phyloP scores from a whole-genome alignment of 2,329 filamentous ascomycete species.

The Tolypocladium cylindrosporum region DNA sequence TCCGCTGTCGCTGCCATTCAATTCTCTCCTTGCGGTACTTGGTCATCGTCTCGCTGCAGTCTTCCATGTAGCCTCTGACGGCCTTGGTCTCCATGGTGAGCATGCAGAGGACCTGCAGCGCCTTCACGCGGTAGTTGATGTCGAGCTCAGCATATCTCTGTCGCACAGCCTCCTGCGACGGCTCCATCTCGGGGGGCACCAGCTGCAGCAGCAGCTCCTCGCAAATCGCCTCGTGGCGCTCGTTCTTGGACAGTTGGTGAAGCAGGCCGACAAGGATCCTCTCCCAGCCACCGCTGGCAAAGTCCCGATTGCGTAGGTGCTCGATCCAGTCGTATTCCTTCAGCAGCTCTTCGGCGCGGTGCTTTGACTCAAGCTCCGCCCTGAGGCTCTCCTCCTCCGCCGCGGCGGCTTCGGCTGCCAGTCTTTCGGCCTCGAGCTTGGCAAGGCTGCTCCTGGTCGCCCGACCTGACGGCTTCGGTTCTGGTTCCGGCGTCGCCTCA shows the following conservation, averaged over 20 bases:
- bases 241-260: conserved; percentile 71
- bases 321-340: conserved; percentile 75
- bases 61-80: conserved; percentile 80
- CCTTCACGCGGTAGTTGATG: conserved; percentile 71
- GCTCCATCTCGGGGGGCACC: conserved; percentile 67
- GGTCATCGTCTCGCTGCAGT: conserved; percentile 91
- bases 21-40: conserved; percentile 92
- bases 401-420: conserved; percentile 50
- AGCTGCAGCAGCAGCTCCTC: conserved; percentile 72
- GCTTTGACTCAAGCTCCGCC: conserved; percentile 40
- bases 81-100: conserved; percentile 79
- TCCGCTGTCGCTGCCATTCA: conserved; percentile 73
- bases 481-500: conserved; percentile 58
- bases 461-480: conserved; percentile 55
- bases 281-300: conserved; percentile 84
- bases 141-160: conserved; percentile 67
- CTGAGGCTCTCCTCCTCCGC: conserved; percentile 38
- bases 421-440: conserved; percentile 63
- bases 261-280: conserved; percentile 79
- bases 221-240: conserved; percentile 59
- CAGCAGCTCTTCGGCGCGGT: conserved; percentile 69
- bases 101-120: conserved; percentile 77
- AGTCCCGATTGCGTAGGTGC: conserved; percentile 71
- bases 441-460: conserved; percentile 80
- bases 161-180: conserved; percentile 64